Evolutionary conservation across 2,329 filamentous ascomycete species (phyloP).

Genomic region (Xylaria sp.): DNA sequence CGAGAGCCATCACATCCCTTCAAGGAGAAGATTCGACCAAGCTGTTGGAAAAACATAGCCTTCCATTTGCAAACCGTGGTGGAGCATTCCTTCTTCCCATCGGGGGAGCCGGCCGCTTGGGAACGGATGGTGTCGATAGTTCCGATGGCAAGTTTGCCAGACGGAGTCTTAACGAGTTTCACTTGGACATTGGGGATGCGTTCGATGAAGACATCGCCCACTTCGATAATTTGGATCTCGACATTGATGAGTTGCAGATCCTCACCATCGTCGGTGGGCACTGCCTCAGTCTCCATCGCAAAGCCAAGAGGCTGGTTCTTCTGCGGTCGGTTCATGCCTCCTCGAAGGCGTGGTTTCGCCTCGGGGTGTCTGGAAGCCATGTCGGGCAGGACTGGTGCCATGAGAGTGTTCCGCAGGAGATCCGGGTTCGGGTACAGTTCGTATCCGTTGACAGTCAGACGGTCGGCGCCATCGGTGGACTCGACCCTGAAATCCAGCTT

Average conservation of each 20-base stretch:
- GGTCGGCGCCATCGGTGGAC: constrained; percentile 55
- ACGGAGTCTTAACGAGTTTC: constrained; percentile 69
- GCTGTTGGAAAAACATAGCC: constrained; percentile 59
- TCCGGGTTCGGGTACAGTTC: constrained; percentile 68
- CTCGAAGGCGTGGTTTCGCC: constrained; percentile 48
- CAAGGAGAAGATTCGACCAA: constrained; percentile 51
- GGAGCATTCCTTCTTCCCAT: constrained; percentile 49
- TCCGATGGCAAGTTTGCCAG: constrained; percentile 66
- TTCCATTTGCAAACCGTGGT: constrained; percentile 67
- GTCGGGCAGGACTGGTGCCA: constrained; percentile 59
- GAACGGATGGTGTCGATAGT: constrained; percentile 55
- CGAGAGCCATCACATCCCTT: constrained; percentile 52
- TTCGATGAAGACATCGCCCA: constrained; percentile 66
- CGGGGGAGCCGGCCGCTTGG: constrained; percentile 43
- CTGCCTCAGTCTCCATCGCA: constrained; percentile 56
- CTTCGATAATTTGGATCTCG: constrained; percentile 69
- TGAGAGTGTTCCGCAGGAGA: constrained; percentile 57
- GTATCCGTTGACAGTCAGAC: constrained; percentile 68
- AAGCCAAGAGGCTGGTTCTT: constrained; percentile 58
- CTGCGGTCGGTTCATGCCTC: constrained; percentile 41
- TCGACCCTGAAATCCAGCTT: constrained; percentile 67
- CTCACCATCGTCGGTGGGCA: constrained; percentile 62
- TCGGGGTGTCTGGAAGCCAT: constrained; percentile 42
- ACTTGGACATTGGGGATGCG: constrained; percentile 67
- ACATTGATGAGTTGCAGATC: constrained; percentile 64